These are phyloP conservation scores for Dryas integrifolia DNA, from an alignment of 331 rosid genomes.

Conservation along the genomic window DNA sequence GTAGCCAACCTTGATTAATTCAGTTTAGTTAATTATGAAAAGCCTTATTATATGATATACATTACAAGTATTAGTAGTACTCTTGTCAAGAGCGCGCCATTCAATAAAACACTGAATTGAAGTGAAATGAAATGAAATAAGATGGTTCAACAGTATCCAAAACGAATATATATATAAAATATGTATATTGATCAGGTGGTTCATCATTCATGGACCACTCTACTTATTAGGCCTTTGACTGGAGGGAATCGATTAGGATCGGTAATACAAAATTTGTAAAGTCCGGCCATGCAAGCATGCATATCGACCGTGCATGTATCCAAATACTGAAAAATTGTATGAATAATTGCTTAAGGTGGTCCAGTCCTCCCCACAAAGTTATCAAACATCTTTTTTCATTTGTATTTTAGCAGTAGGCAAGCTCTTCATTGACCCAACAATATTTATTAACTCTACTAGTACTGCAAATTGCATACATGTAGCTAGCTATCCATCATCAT, in stretches of 20 bases:
- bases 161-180: too few relatives aligned
- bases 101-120: too few relatives aligned
- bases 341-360: not conserved
- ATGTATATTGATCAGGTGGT: slow-evolving; percentile 40
- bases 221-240: slow-evolving; percentile 35
- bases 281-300: slow-evolving; percentile 34
- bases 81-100: too few relatives aligned
- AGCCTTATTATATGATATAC: too few relatives aligned
- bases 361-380: slow-evolving; percentile 5
- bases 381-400: slow-evolving; percentile 41
- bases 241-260: slow-evolving; percentile 20
- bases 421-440: too few relatives aligned
- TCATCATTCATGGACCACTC: slow-evolving; percentile 47
- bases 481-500: slow-evolving; percentile 22
- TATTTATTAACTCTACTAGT: too few relatives aligned
- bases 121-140: too few relatives aligned
- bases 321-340: slow-evolving; percentile 31
- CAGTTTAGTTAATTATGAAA: too few relatives aligned
- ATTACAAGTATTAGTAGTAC: too few relatives aligned
- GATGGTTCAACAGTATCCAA: too few relatives aligned
- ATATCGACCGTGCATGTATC: slow-evolving; percentile 29
- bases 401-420: slow-evolving; percentile 25
- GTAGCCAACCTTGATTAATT: too few relatives aligned
- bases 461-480: too few relatives aligned
- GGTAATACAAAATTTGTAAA: not conserved